Percentiles rank a stretch among this genome's conserved stretches.
phyloP scores from a whole-genome alignment of 2,329 filamentous ascomycete genomes.

The Diaporthe eres region DNA sequence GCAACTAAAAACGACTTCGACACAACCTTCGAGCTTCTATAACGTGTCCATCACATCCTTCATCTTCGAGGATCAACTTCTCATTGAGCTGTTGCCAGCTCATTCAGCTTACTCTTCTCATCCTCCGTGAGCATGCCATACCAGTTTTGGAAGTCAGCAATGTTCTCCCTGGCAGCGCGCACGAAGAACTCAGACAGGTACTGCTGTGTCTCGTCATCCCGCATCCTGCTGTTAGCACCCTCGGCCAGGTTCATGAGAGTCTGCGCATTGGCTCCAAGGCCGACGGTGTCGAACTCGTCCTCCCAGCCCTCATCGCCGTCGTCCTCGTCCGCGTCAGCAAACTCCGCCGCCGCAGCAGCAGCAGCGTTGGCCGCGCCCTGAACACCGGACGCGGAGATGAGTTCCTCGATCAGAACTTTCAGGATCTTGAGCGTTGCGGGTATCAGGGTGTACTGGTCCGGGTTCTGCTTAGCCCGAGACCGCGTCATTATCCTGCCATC shows the following conservation, averaged over 20 bases:
- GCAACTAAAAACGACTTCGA: background rate
- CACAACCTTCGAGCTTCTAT: conserved; percentile 7
- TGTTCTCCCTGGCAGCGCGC: conserved; percentile 67
- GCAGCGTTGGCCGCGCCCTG: conserved; percentile 72
- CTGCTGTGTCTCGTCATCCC: conserved; percentile 91
- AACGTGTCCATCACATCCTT: background rate
- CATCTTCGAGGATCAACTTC: background rate
- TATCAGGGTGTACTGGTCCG: conserved; percentile 90
- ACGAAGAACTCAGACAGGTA: conserved; percentile 89
- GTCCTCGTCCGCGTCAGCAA: conserved; percentile 70
- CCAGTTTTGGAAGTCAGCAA: conserved; percentile 70
- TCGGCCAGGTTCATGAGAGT: conserved; percentile 87
- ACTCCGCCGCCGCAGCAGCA: conserved; percentile 70
- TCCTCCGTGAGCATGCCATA: conserved; percentile 68
- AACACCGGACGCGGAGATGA: conserved; percentile 83
- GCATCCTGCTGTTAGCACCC: conserved; percentile 71
- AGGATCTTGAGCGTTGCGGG: conserved; percentile 93
- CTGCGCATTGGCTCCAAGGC: conserved; percentile 79
- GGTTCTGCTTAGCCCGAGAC: conserved; percentile 89
- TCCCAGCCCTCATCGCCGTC: conserved; percentile 91
- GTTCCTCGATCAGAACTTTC: conserved; percentile 94
- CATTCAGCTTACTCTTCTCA: conserved; percentile 69
- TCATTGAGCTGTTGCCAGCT: conserved; percentile 56
- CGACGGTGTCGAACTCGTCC: conserved; percentile 82
- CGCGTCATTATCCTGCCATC: conserved; percentile 93